Conservation (phyloP, 106 monocot species). For the Allium cepa region DNA sequence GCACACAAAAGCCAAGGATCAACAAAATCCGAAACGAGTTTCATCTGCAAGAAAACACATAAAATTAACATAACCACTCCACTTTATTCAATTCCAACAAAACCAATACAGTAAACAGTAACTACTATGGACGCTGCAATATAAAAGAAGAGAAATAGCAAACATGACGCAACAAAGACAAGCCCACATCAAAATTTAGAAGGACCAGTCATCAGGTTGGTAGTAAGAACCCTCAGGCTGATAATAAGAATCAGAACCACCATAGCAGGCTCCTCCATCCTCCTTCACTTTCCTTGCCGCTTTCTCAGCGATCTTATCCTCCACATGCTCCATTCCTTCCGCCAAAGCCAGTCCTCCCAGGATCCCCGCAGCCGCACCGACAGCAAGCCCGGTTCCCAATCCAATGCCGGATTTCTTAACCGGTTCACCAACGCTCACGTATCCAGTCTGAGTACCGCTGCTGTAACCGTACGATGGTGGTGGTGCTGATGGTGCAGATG, state of each 20-base stretch:
- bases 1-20: too few species aligned
- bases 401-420: constrained; percentile 63
- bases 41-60: too few species aligned
- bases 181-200: too few species aligned
- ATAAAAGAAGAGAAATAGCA: too few species aligned
- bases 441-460: neutral
- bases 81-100: too few species aligned
- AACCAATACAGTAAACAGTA: too few species aligned
- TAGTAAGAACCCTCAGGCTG: too few species aligned
- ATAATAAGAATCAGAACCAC: neutral
- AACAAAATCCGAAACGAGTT: too few species aligned
- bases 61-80: too few species aligned
- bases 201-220: too few species aligned
- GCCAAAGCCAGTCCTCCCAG: constrained; percentile 77
- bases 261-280: constrained; percentile 35
- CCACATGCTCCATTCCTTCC: constrained; percentile 57
- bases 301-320: constrained; percentile 66
- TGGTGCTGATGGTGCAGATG: neutral
- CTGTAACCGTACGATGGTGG: neutral
- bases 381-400: constrained; percentile 87
- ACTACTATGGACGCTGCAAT: too few species aligned
- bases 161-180: too few species aligned
- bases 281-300: constrained; percentile 68
- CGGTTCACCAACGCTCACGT: neutral
- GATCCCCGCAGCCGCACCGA: constrained; percentile 86